phyloP scores from a whole-genome alignment of 2,329 filamentous ascomycete species.

The Cordyceps cateniannulata region DNA sequence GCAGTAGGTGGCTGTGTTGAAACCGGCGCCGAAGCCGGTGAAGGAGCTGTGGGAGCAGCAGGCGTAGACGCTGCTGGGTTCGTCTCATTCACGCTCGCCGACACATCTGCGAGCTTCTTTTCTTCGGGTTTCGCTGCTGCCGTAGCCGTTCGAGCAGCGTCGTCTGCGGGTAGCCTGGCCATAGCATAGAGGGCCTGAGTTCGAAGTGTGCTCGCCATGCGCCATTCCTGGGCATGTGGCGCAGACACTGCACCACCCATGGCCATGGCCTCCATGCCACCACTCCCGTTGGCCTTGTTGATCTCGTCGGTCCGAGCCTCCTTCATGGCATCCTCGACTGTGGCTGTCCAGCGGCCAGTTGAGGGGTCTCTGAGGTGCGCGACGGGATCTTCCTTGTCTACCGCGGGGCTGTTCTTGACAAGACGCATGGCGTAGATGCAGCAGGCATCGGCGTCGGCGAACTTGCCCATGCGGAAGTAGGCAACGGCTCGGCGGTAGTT shows the following conservation, averaged over 20 bases:
- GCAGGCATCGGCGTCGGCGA: slow-evolving; percentile 68
- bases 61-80: slow-evolving; percentile 16
- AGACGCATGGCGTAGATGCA: slow-evolving; percentile 50
- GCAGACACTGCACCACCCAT: not conserved
- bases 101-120: slow-evolving; percentile 22
- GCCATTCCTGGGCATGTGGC: slow-evolving; percentile 24
- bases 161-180: slow-evolving; percentile 36
- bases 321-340: slow-evolving; percentile 22
- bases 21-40: not conserved
- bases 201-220: slow-evolving; percentile 39
- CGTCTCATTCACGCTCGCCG: not conserved
- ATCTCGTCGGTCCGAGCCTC: slow-evolving; percentile 26
- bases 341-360: slow-evolving; percentile 42
- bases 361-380: slow-evolving; percentile 29
- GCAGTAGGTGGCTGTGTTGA: not conserved
- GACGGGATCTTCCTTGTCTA: slow-evolving; percentile 27
- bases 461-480: slow-evolving; percentile 62
- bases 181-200: slow-evolving; percentile 40
- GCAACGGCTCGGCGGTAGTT: slow-evolving; percentile 75
- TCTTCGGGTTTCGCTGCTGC: slow-evolving; percentile 25
- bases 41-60: not conserved
- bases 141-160: slow-evolving; percentile 41
- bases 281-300: slow-evolving; percentile 18
- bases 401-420: slow-evolving; percentile 24
- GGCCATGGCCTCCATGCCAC: slow-evolving; percentile 2